Evolutionary conservation across 176 grass and related monocot species (phyloP), one percentile per base, ranked within the genome.

Genomic region (Raddia guianensis): DNA sequence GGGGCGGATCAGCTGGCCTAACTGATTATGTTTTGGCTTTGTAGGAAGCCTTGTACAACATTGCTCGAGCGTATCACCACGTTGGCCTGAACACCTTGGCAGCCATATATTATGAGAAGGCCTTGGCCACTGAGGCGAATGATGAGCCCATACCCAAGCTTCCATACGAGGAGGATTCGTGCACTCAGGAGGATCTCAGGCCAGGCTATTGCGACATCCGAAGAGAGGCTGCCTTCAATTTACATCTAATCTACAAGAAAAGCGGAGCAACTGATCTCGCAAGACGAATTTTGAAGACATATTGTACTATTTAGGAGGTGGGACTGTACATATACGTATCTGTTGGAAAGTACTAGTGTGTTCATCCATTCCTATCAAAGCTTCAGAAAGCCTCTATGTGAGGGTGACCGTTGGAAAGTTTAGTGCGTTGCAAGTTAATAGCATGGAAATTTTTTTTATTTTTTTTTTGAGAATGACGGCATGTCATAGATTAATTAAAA

Each of bases 231-330:
- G 95, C 92, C 1, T 98, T 94, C 73, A 92, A 98, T 86, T 74
- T 98, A 65, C 95, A 98, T 79, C 89, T 98, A 60, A 93, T 98
- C 78, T 98, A 98, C 79, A 98, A 93, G 86, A 94, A 89, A 74
- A 98, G 95, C 46, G 95, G 92, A 5, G 92, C 95, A 15, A 83
- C 77, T 16, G 95, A 95, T 93, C 88, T 95, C n/a, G 92, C 95
- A 3, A 91, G 95, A 49, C 84, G 73, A 66, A 63, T 98, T 37
- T 83, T 98, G 44, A 98, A 87, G 90, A 91, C 89, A 71, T 92
- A 98, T 64, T 93, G 92, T 75, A 91, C 86, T 65, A 12, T 92
- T 75, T 98, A 89, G 64, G 53, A 69, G 63, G 6, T 46, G 2
- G 51, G 18, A 18, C n/a, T 18, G 10, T 55, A 2, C 19, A 16